phyloP scores from a whole-genome alignment of 768 basidiomycete species.

The Termitomyces sp. region DNA sequence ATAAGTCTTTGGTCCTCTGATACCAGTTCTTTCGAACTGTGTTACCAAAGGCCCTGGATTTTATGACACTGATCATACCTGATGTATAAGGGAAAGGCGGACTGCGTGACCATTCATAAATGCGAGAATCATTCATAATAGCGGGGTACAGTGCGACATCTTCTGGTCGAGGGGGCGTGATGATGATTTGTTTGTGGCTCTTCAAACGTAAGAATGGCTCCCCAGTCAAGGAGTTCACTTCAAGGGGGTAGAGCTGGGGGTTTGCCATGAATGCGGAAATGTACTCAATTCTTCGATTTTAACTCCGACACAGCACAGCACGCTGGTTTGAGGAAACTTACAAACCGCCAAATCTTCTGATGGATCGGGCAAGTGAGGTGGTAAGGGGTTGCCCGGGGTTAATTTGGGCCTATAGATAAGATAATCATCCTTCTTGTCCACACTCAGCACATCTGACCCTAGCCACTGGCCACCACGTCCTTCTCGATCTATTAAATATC shows the following conservation, averaged over 20 bases:
- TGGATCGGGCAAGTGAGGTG: no score
- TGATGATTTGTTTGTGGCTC: conserved; percentile 46
- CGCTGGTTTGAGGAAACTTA: no score
- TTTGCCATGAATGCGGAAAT: conserved; percentile 14
- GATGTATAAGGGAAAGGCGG: conserved; percentile 51
- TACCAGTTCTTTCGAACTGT: conserved; percentile 19
- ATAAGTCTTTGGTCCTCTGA: conserved; percentile 17
- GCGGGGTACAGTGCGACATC: conserved; percentile 19
- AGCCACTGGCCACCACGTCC: no score
- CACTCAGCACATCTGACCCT: no score
- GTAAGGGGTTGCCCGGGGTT: no score
- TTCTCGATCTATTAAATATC: no score
- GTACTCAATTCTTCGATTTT: no score
- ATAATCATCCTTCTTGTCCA: no score
- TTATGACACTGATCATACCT: conserved; percentile 16
- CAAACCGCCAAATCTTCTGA: no score
- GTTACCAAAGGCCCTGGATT: neutral
- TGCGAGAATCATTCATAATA: conserved; percentile 42
- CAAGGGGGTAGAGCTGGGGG: conserved; percentile 24
- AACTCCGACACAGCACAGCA: no score
- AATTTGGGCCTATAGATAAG: no score
- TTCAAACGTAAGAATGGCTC: conserved; percentile 46
- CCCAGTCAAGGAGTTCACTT: conserved; percentile 27
- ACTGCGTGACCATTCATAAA: conserved; percentile 38
- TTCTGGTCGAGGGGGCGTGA: conserved; percentile 49